Conservation (phyloP, 148 eudicot genomes). For the Persicaria tinctoria region DNA sequence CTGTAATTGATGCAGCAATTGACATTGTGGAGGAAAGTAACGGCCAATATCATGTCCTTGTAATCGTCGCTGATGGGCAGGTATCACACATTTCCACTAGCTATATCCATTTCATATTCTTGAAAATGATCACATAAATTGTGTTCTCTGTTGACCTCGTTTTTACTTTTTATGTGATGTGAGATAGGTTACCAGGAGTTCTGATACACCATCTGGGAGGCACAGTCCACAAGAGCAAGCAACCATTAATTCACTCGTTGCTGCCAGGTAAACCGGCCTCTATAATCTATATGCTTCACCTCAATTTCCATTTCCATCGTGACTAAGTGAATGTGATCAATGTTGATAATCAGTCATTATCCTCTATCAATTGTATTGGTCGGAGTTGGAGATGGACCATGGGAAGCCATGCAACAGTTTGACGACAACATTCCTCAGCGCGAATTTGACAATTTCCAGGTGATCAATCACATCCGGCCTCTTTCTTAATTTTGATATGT, state of each 20-base stretch:
- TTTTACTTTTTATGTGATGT: background rate
- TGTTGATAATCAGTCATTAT: constrained; percentile 36
- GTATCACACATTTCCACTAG: constrained; percentile 16
- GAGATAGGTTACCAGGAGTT: constrained; percentile 45
- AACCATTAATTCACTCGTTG: constrained; percentile 57
- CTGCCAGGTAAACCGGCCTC: constrained; percentile 48
- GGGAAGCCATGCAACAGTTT: constrained; percentile 75
- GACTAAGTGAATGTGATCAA: background rate
- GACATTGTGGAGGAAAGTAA: constrained; percentile 59
- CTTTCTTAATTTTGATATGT: background rate
- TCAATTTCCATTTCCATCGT: background rate
- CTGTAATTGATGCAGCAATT: constrained; percentile 62
- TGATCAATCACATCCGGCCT: background rate
- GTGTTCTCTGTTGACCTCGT: background rate
- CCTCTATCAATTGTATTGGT: constrained; percentile 75
- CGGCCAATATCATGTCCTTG: constrained; percentile 76
- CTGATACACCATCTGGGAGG: constrained; percentile 41
- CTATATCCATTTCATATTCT: background rate
- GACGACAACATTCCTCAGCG: constrained; percentile 77
- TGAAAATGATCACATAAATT: background rate
- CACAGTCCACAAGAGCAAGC: constrained; percentile 71
- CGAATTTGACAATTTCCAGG: constrained; percentile 80
- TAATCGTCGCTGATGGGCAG: constrained; percentile 82
- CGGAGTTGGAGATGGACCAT: constrained; percentile 90
- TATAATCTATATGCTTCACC: background rate